Evolutionary conservation across 1,284 basidiomycete species (phyloP).

Genomic region (Moesziomyces antarcticus): DNA sequence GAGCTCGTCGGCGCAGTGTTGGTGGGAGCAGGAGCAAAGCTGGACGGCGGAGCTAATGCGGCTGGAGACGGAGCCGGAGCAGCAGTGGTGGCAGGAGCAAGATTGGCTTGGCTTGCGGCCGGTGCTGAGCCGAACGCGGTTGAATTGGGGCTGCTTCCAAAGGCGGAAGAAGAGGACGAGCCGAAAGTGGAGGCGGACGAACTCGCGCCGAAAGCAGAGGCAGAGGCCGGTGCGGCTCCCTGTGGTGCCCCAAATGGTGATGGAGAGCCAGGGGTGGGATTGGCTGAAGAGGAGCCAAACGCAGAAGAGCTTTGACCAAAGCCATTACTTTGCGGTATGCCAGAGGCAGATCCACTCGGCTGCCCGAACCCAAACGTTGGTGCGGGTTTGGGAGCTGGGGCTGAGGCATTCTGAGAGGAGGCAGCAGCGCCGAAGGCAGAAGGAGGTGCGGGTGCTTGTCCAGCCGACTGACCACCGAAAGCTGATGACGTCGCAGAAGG

Average conservation of each 20-base stretch:
- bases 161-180: constrained; percentile 18
- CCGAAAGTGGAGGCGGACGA: constrained; percentile 22
- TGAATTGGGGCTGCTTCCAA: constrained; percentile 1
- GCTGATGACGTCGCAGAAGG: constrained; percentile 1
- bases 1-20: constrained; percentile 27
- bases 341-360: constrained; percentile 9
- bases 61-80: background rate
- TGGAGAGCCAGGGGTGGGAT: background rate
- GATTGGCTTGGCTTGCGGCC: constrained; percentile 6
- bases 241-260: no score
- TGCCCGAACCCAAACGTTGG: constrained; percentile 10
- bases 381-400: background rate
- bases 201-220: background rate
- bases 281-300: constrained; percentile 7
- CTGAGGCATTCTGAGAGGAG: background rate
- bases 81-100: background rate
- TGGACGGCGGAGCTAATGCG: constrained; percentile 1
- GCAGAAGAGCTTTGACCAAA: constrained; percentile 14
- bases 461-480: background rate
- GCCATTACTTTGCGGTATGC: constrained; percentile 6
- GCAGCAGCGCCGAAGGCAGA: constrained; percentile 6
- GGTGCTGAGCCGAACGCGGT: constrained; percentile 15
- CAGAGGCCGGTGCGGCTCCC: background rate
- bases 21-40: constrained; percentile 2
- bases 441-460: background rate